Conservation (phyloP, 768 basidiomycete genomes). For the Naganishia randhawae region DNA sequence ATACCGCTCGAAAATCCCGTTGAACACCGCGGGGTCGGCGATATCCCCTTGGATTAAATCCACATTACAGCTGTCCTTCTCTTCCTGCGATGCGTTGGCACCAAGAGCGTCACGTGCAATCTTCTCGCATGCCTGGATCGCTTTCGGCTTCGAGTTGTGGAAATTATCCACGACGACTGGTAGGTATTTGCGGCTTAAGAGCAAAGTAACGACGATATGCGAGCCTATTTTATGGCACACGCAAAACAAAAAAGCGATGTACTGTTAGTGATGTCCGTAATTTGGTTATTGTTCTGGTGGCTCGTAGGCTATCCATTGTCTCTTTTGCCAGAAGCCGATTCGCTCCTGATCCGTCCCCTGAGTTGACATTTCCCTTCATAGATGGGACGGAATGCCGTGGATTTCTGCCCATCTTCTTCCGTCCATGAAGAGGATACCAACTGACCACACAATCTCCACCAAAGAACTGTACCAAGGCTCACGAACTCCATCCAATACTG, state of each 20-base stretch:
- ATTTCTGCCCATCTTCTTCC: too few relatives aligned
- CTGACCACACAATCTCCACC: background rate
- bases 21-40: constrained; percentile 77
- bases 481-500: background rate
- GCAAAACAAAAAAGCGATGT: background rate
- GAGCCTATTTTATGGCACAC: constrained; percentile 69
- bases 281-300: too few relatives aligned
- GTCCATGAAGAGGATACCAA: too few relatives aligned
- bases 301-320: too few relatives aligned
- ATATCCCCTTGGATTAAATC: constrained; percentile 60
- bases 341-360: too few relatives aligned
- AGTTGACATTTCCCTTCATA: too few relatives aligned
- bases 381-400: too few relatives aligned
- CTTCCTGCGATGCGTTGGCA: constrained; percentile 3
- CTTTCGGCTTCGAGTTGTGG: constrained; percentile 78
- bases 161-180: constrained; percentile 93
- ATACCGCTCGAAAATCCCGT: constrained; percentile 75
- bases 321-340: too few relatives aligned
- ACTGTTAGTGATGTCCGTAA: too few relatives aligned
- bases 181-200: constrained; percentile 82
- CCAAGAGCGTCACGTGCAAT: constrained; percentile 70
- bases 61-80: constrained; percentile 20
- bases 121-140: constrained; percentile 66
- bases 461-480: background rate
- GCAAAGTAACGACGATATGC: constrained; percentile 81